A percentile compares a stretch with the other conserved stretches of the same genome.
These are phyloP conservation scores for Schizophyllum amplum DNA, from an alignment of 1,284 basidiomycete species.

Conservation along the genomic window DNA sequence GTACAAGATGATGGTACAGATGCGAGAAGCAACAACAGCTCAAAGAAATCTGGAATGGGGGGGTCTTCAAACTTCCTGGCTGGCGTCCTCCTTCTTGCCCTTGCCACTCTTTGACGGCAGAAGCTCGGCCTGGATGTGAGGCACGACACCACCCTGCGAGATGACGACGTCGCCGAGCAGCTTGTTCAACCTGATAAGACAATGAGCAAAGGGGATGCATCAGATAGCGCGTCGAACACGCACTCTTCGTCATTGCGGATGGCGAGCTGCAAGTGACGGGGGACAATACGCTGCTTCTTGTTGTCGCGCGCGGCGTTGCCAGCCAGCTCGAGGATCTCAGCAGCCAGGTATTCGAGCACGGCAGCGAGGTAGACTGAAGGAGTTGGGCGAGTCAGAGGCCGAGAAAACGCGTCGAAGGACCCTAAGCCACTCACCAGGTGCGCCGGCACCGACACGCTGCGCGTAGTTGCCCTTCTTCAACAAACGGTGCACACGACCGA, in stretches of 20 bases:
- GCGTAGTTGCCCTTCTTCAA: conserved; percentile 49
- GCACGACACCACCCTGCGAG: conserved; percentile 89
- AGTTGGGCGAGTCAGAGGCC: conserved; percentile 1
- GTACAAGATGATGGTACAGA: background rate
- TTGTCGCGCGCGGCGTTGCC: conserved; percentile 81
- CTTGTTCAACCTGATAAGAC: conserved; percentile 44
- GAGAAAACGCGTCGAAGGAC: background rate
- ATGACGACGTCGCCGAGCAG: conserved; percentile 80
- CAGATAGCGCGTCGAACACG: conserved; percentile 14
- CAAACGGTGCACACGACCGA: conserved; percentile 83
- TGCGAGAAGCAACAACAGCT: background rate
- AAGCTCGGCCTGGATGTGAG: conserved; percentile 35
- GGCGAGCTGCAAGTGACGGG: conserved; percentile 83
- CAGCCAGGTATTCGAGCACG: conserved; percentile 79
- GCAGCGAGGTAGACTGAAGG: conserved; percentile 69
- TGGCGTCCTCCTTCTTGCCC: conserved; percentile 29
- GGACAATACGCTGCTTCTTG: conserved; percentile 86
- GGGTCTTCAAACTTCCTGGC: conserved; percentile 23
- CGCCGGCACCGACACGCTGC: conserved; percentile 55
- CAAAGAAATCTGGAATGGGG: background rate
- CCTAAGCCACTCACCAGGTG: conserved; percentile 51
- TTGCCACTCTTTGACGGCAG: conserved; percentile 36
- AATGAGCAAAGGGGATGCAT: background rate
- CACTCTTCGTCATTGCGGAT: conserved; percentile 83
- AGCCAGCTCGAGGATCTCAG: conserved; percentile 85